Evolutionary conservation across 1,284 basidiomycete species (phyloP).

Genomic region (Omphalotus olearius): DNA sequence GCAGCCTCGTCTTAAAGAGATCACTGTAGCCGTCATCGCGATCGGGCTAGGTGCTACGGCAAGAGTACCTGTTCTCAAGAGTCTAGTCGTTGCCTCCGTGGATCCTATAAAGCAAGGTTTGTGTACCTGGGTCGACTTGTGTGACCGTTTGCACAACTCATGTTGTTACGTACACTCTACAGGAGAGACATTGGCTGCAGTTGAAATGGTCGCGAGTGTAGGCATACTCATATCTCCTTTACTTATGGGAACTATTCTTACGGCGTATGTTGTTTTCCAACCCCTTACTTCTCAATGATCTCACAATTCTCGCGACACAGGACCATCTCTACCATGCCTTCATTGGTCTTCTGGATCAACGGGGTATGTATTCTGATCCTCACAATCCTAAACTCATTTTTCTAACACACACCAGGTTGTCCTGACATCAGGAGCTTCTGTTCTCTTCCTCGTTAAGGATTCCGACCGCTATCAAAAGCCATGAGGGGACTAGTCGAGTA

Average conservation of each 20-base stretch:
- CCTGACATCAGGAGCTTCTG: background rate
- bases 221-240: slow-evolving; percentile 23
- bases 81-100: slow-evolving; percentile 27
- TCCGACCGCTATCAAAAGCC: background rate
- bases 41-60: slow-evolving; percentile 17
- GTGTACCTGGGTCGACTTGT: background rate
- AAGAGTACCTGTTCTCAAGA: slow-evolving; percentile 21
- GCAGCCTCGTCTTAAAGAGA: background rate
- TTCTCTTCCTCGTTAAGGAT: slow-evolving; percentile 5
- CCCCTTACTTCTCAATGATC: background rate
- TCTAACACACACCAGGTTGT: background rate
- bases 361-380: slow-evolving; percentile 13
- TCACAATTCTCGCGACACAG: slow-evolving; percentile 7
- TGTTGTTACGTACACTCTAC: background rate
- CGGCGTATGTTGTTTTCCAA: slow-evolving; percentile 16
- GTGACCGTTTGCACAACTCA: background rate
- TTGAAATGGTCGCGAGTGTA: slow-evolving; percentile 26
- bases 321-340: slow-evolving; percentile 19
- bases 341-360: slow-evolving; percentile 21
- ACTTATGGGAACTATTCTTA: slow-evolving; percentile 20
- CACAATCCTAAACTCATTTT: background rate
- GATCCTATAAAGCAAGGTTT: slow-evolving; percentile 28
- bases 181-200: slow-evolving; percentile 29
- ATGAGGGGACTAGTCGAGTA: background rate
- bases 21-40: slow-evolving; percentile 16